Evolutionary conservation across 2,329 filamentous ascomycete species (phyloP).

Genomic region (Metarhizium brunneum): DNA sequence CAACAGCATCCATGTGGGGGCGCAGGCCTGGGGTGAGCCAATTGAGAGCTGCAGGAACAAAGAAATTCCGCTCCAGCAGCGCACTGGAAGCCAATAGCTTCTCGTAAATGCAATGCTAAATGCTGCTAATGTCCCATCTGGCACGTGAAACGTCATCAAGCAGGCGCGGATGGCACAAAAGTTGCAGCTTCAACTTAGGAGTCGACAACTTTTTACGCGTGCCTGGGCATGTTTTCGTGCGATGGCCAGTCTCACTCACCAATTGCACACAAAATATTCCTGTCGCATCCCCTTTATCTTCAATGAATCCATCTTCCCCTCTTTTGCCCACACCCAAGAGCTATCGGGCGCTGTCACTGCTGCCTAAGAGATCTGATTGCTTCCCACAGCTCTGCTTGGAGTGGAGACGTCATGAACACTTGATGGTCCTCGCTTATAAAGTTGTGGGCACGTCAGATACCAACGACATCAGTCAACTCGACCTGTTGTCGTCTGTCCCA

Average conservation of each 20-base stretch:
- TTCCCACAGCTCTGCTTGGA: not conserved
- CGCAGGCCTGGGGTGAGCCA: constrained; percentile 6
- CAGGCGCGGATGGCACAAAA: not conserved
- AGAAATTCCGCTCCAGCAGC: constrained; percentile 12
- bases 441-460: too few relatives aligned
- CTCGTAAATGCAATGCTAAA: not conserved
- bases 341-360: not conserved
- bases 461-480: too few relatives aligned
- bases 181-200: too few relatives aligned
- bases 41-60: constrained; percentile 9
- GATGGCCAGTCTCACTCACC: not conserved
- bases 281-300: not conserved
- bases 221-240: too few relatives aligned
- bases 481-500: too few relatives aligned
- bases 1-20: constrained; percentile 7
- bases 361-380: not conserved
- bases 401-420: not conserved
- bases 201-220: too few relatives aligned
- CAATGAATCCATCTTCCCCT: not conserved
- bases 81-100: not conserved
- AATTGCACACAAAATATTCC: not conserved
- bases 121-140: not conserved
- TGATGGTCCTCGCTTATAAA: too few relatives aligned
- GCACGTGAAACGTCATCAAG: not conserved
- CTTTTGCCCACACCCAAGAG: not conserved